Evolutionary conservation across 1,284 basidiomycete species (phyloP).

Genomic region (Sporisorium iseilematis-ciliati): DNA sequence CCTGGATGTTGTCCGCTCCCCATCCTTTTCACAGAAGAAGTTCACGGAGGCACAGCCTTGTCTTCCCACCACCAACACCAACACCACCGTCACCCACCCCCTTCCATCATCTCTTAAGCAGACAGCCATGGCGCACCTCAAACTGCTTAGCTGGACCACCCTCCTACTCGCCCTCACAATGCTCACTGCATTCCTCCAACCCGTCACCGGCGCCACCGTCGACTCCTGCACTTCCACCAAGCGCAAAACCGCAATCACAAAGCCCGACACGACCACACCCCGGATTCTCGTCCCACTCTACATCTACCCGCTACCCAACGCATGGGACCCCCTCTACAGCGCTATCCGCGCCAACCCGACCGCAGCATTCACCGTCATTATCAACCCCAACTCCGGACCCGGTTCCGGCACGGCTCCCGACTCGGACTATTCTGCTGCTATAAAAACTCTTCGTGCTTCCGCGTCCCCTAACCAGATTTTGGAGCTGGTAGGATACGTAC

Average conservation of each 20-base stretch:
- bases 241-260: neutral
- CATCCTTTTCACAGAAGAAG: no score
- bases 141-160: neutral
- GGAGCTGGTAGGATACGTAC: constrained; percentile 28
- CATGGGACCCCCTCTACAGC: constrained; percentile 22
- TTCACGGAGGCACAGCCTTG: neutral
- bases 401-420: constrained; percentile 4
- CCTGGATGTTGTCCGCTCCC: no score
- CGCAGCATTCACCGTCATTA: constrained; percentile 24
- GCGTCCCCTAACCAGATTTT: constrained; percentile 8
- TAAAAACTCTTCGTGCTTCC: constrained; percentile 15
- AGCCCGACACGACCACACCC: constrained; percentile 13
- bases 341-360: constrained; percentile 22
- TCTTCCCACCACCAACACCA: neutral
- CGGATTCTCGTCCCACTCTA: constrained; percentile 33
- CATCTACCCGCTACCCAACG: constrained; percentile 17
- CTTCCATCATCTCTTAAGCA: neutral
- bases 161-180: constrained; percentile 12
- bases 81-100: neutral
- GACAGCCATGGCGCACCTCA: neutral
- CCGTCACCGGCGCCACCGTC: constrained; percentile 1
- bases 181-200: constrained; percentile 16
- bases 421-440: constrained; percentile 16
- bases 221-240: neutral
- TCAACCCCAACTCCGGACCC: constrained; percentile 36